Percentiles rank a stretch among this genome's conserved stretches.
These are phyloP conservation scores for Coemansia sp. DNA, from an alignment of 192 early-diverging fungal genomes.

Conservation along the genomic window DNA sequence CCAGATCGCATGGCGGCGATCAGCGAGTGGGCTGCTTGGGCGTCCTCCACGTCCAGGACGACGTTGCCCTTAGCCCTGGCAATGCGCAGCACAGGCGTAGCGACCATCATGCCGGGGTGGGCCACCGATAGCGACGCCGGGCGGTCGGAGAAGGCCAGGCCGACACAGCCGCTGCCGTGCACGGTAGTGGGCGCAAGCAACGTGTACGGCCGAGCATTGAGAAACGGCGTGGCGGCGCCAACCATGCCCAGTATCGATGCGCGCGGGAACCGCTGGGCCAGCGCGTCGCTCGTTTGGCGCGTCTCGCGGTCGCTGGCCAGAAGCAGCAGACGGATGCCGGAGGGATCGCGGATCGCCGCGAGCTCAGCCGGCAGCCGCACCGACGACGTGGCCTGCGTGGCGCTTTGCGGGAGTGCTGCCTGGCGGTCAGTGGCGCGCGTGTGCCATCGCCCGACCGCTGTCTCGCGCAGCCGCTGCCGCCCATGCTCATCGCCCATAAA, in stretches of 20 bases:
- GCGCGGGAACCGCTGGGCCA: constrained; percentile 33
- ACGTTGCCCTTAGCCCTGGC: constrained; percentile 46
- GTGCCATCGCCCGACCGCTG: constrained; percentile 51
- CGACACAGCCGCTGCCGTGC: constrained; percentile 29
- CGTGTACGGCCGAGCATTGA: constrained; percentile 45
- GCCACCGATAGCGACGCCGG: not conserved
- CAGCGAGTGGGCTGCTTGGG: constrained; percentile 19
- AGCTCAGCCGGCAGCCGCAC: constrained; percentile 34
- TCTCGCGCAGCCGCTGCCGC: constrained; percentile 45
- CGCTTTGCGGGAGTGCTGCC: constrained; percentile 5
- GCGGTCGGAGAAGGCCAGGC: constrained; percentile 26
- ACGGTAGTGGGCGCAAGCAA: constrained; percentile 6
- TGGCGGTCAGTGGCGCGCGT: constrained; percentile 20
- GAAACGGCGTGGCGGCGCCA: constrained; percentile 45
- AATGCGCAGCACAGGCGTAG: constrained; percentile 17
- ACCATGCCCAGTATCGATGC: constrained; percentile 44
- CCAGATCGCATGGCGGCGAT: constrained; percentile 21
- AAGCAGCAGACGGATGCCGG: constrained; percentile 19
- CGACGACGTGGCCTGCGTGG: constrained; percentile 33
- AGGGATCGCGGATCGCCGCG: not conserved
- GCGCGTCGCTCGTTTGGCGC: constrained; percentile 27
- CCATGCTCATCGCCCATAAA: constrained; percentile 51
- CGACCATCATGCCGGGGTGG: not conserved
- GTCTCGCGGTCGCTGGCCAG: constrained; percentile 42
- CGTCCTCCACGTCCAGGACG: constrained; percentile 45